Base-by-base conservation (phyloP, 345 rosid genomes). In the Fremontodendron californicum region DNA sequence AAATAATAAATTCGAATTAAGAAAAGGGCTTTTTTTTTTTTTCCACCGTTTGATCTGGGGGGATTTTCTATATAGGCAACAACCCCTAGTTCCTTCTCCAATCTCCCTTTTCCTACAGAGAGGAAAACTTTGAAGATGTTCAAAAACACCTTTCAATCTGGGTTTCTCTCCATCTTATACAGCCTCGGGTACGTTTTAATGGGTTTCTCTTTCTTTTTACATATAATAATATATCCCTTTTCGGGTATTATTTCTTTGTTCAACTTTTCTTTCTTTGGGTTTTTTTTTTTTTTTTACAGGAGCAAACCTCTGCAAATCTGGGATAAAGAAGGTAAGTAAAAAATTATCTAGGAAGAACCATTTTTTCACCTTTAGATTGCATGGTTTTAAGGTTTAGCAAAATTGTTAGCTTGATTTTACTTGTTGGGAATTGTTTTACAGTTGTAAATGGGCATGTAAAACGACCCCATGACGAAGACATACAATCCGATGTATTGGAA, bases 401-500 rank as follows among this genome's bases (percentile, higher is more conserved):
- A 43, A 16, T 11, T 65, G 35, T 67, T 42, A 69, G 39, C 1
- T 48, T 62, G 3, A 57, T 15, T 57, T 61, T 16, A n/a, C 9
- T 6, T 74, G 10, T 19, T 54, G 27, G 66, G 46, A 15, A 54
- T 62, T 48, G 39, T 72, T 75, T 68, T 77, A 85, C 88, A 96
- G 99, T 90, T 81, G 89, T 84, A 25, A 86, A 91, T 81, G 99
- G 98, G 0, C 97, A 93, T 83, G 84, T 93, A 77, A 93, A 92
- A 82, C 93, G 97, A 25, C 87, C 90, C 1, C 97, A 90, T 63
- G 98, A 93, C 79, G 98, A 93, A 2, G 98, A 93, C 63, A 90
- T 93, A 68, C 98, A 93, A 64, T 93, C 98, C 15, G 87, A 92
- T 85, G 98, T 91, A 9, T 93, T 96, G 66, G 98, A 96, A 87